Conservation (phyloP, 2,329 filamentous ascomycete genomes). For the Ophidiomyces ophidiicola region DNA sequence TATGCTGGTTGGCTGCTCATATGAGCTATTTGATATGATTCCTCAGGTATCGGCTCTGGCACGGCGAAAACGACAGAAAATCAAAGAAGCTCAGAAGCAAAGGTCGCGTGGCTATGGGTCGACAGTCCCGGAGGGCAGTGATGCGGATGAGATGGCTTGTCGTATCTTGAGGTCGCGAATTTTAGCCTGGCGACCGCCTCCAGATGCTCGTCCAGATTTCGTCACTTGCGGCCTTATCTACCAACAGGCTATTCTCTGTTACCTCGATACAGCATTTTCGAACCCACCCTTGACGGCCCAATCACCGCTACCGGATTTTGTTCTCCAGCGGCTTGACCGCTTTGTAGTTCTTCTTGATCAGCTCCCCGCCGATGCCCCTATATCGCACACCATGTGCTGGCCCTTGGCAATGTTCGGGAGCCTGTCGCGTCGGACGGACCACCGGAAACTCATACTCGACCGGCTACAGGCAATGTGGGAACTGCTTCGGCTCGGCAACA, state of each 20-base stretch:
- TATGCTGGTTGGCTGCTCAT: conserved; percentile 11
- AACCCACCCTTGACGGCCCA: conserved; percentile 11
- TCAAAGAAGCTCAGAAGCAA: not conserved
- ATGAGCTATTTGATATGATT: conserved; percentile 13
- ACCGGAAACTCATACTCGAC: conserved; percentile 7
- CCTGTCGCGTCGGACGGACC: conserved; percentile 1
- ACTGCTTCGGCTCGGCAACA: conserved; percentile 8
- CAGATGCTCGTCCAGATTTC: conserved; percentile 7
- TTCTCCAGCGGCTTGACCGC: conserved; percentile 2
- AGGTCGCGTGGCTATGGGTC: not conserved
- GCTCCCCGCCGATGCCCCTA: conserved; percentile 10
- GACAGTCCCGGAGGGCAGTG: not conserved
- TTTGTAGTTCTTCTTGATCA: conserved; percentile 4
- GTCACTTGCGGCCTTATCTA: conserved; percentile 10
- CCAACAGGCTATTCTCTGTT: conserved; percentile 10
- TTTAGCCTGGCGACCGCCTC: conserved; percentile 7
- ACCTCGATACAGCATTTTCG: conserved; percentile 8
- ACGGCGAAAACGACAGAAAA: conserved; percentile 8
- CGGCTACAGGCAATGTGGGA: conserved; percentile 12
- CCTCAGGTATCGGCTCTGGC: conserved; percentile 10
- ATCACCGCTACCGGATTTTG: conserved; percentile 4
- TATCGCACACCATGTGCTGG: conserved; percentile 12
- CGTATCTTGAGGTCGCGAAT: conserved; percentile 3
- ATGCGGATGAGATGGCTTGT: conserved; percentile 10
- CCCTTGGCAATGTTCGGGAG: conserved; percentile 10